phyloP scores from a whole-genome alignment of 2,329 filamentous ascomycete species.

The Microsporum canis region DNA sequence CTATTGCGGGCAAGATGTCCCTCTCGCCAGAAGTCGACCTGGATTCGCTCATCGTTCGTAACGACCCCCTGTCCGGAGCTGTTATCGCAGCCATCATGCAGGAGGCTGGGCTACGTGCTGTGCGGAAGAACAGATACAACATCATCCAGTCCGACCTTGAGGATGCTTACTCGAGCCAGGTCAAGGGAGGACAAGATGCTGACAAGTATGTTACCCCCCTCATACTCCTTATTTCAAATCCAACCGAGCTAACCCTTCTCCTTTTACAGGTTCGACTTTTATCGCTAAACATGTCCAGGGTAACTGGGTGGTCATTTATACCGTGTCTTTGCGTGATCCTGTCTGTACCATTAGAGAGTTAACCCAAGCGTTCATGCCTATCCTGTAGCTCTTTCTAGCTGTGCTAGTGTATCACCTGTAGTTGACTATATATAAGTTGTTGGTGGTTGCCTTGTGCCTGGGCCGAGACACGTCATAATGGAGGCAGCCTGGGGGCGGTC shows the following conservation, averaged over 20 bases:
- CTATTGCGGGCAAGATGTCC: constrained; percentile 96
- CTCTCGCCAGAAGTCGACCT: constrained; percentile 92
- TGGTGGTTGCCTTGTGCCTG: neutral
- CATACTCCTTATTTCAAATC: neutral
- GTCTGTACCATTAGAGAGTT: constrained; percentile 2
- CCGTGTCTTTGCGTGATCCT: neutral
- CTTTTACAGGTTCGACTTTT: constrained; percentile 73
- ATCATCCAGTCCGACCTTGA: constrained; percentile 96
- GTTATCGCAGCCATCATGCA: constrained; percentile 99
- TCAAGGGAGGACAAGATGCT: constrained; percentile 67
- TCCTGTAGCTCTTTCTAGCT: neutral
- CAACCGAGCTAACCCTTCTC: constrained; percentile 30
- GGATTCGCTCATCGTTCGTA: constrained; percentile 90
- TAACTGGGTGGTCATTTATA: constrained; percentile 7
- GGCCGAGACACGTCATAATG: neutral
- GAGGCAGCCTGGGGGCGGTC: neutral
- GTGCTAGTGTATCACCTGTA: neutral
- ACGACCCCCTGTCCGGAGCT: constrained; percentile 87
- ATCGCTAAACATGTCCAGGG: constrained; percentile 43
- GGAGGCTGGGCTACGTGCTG: constrained; percentile 85
- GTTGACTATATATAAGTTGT: neutral
- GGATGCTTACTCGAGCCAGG: constrained; percentile 92
- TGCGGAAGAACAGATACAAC: constrained; percentile 97
- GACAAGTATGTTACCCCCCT: constrained; percentile 42
- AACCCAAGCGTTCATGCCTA: neutral